Base-by-base conservation (phyloP, 345 rosid species). In the Heritiera fomes region DNA sequence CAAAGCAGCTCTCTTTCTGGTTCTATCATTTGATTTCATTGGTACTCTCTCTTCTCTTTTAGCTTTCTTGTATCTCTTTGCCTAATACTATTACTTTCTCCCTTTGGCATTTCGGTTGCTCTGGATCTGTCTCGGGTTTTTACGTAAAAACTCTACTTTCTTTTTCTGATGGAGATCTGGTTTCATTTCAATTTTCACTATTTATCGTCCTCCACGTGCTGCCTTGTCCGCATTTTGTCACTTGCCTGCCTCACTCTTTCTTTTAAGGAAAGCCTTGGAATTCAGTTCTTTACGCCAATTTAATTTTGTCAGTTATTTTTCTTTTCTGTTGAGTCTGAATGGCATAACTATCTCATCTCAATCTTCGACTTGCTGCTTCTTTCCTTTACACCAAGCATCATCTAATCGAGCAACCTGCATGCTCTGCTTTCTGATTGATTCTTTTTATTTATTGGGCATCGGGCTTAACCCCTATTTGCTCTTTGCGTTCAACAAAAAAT, bases 111-210 rank as follows among this genome's bases (percentile, higher is more conserved):
- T 18, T 56, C 46, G n/a, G 32, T 45, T 83, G 53, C 70, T 80
- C 71, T 76, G 84, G 91, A 87, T 88, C 91, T 85, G 81, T 76
- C 67, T 40, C 75, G 85, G 81, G 80, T 75, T 81, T 60, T 73
- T 53, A 13, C 28, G 80, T 79, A 58, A 74, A 74, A 20, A 59
- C 32, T 34, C 45, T 76, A 69, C 9, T 67, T 56, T 75, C 6
- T 49, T 45, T 75, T 40, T 73, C 56, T 71, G 65, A 79, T 80
- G 86, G 78, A 86, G 92, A 89, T 90, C 94, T 87, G 86, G 28
- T 45, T 74, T 86, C 68, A 75, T 2, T 73, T 75, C 32, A 6
- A n/a, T 38, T 77, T 40, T 45, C 43, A n/a, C 47, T 49, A 18
- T 72, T 79, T 45, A 61, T 30, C 76, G 9, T 49, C 75, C 68